Evolutionary conservation across 371 early-diverging fungal genomes (phyloP).

Genomic region (Mortierella sp.): DNA sequence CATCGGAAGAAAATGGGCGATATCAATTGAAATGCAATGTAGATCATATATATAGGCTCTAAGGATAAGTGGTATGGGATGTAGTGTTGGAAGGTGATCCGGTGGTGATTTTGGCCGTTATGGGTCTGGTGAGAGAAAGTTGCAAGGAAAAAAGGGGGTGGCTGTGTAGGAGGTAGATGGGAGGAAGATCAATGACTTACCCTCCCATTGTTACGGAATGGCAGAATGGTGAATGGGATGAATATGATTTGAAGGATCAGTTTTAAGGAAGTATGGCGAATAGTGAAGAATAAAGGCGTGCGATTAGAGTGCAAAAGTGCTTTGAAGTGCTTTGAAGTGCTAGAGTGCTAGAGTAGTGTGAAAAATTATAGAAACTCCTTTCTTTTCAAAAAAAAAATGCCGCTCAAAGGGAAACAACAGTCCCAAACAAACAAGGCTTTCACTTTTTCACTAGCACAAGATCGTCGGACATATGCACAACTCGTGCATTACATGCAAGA

Average conservation of each 20-base stretch:
- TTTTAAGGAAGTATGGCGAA: constrained; percentile 10
- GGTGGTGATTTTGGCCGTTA: background rate
- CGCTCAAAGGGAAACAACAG: constrained; percentile 2
- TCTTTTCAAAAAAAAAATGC: constrained; percentile 7
- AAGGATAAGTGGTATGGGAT: too few relatives aligned
- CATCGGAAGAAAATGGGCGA: background rate
- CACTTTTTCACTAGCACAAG: too few relatives aligned
- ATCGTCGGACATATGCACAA: too few relatives aligned
- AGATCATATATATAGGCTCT: background rate
- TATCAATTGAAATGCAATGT: background rate
- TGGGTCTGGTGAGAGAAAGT: background rate
- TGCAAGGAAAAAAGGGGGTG: background rate
- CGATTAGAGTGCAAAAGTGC: background rate
- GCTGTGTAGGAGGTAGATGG: background rate
- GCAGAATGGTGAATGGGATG: background rate
- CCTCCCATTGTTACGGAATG: constrained; percentile 36
- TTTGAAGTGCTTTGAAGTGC: background rate
- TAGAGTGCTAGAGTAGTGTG: background rate
- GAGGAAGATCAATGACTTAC: constrained; percentile 26
- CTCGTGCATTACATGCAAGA: too few relatives aligned
- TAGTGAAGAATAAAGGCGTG: constrained; percentile 1
- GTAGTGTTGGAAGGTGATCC: too few relatives aligned
- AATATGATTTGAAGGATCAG: background rate
- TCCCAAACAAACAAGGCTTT: too few relatives aligned
- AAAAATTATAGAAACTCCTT: background rate